A percentile compares a stretch with the other conserved stretches of the same genome.
These are phyloP conservation scores for Ogataea chonburiensis DNA, from an alignment of 805 yeast species.

Conservation along the genomic window DNA sequence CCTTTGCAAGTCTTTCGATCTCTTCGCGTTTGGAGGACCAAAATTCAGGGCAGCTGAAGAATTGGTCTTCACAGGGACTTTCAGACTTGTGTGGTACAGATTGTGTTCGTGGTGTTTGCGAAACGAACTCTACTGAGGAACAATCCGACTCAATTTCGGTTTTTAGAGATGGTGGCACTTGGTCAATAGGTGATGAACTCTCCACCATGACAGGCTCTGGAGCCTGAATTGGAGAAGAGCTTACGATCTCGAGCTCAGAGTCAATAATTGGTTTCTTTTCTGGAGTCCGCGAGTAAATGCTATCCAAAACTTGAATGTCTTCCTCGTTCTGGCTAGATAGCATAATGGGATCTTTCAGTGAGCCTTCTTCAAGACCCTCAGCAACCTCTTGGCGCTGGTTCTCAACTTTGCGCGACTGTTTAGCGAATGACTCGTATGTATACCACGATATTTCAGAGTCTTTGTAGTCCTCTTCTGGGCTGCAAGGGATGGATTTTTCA, in stretches of 20 bases:
- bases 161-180: conserved; percentile 1
- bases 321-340: conserved; percentile 11
- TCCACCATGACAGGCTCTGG: conserved; percentile 4
- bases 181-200: conserved; percentile 6
- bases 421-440: conserved; percentile 5
- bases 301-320: conserved; percentile 25
- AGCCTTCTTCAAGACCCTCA: conserved; percentile 9
- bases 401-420: not conserved
- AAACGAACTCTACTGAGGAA: not conserved
- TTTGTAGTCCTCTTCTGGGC: conserved; percentile 17
- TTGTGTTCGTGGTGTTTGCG: not conserved
- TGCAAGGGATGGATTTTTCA: conserved; percentile 15
- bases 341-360: conserved; percentile 20
- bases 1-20: conserved; percentile 11
- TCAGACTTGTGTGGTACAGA: not conserved
- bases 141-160: too few relatives aligned
- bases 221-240: conserved; percentile 19
- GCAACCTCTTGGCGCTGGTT: conserved; percentile 2
- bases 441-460: conserved; percentile 12
- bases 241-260: conserved; percentile 17
- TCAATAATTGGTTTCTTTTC: not conserved
- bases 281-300: conserved; percentile 11
- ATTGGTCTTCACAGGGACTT: conserved; percentile 7
- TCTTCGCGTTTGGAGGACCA: conserved; percentile 17
- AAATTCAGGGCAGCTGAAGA: conserved; percentile 17